phyloP scores from a whole-genome alignment of 148 eudicot genomes.

The Rhododendron molle region DNA sequence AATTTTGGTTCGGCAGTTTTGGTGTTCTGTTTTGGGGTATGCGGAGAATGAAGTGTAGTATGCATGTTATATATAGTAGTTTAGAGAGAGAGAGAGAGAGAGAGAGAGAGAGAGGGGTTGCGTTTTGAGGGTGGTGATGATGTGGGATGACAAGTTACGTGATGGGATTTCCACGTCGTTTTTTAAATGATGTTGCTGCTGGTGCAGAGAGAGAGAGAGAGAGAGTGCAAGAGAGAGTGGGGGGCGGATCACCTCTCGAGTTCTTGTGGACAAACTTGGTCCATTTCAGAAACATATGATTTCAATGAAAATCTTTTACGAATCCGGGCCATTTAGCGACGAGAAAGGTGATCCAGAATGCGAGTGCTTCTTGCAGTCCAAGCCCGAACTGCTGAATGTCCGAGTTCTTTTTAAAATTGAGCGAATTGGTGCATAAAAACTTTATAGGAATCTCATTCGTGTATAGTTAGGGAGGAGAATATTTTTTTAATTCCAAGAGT shows the following conservation, averaged over 20 bases:
- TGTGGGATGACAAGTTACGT: constrained; percentile 12
- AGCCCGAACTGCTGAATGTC: no score
- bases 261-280: neutral
- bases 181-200: neutral
- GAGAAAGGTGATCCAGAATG: no score
- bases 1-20: neutral
- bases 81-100: neutral
- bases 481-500: no score
- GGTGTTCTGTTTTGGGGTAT: neutral
- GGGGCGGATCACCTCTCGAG: neutral
- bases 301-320: no score
- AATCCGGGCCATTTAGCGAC: no score
- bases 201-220: neutral
- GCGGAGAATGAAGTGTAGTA: neutral
- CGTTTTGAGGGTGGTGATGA: constrained; percentile 23
- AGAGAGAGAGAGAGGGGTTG: constrained; percentile 11
- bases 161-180: constrained; percentile 44
- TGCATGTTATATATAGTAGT: constrained; percentile 25
- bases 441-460: no score
- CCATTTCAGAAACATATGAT: neutral
- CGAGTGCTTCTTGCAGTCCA: no score
- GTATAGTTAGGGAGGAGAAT: no score
- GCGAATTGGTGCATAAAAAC: no score
- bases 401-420: no score
- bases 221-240: neutral